Conservation (phyloP, 2,329 filamentous ascomycete species). For the Colletotrichum aenigma region DNA sequence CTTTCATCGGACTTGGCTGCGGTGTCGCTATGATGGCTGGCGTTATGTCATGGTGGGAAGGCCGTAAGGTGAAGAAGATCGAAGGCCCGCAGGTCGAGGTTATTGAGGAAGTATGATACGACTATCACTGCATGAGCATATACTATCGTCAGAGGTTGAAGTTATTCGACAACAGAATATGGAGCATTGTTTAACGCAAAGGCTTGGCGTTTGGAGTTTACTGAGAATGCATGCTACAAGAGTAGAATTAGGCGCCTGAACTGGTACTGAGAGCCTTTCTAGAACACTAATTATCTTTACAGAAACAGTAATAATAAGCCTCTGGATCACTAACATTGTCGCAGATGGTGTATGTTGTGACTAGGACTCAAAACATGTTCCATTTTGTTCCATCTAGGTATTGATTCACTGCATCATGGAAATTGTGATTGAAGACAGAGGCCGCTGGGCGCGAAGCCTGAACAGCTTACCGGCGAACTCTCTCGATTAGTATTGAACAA, state of each 20-base stretch:
- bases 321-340: no score
- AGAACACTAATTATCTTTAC: not conserved
- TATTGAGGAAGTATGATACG: slow-evolving; percentile 5
- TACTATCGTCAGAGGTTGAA: not conserved
- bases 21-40: slow-evolving; percentile 27
- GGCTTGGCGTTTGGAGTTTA: not conserved
- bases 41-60: slow-evolving; percentile 30
- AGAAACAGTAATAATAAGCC: accelerated
- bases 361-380: no score
- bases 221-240: not conserved
- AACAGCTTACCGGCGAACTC: no score
- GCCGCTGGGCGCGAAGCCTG: no score
- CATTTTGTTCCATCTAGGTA: no score
- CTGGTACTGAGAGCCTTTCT: accelerated
- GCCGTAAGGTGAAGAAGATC: slow-evolving; percentile 28
- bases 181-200: not conserved
- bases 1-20: slow-evolving; percentile 27
- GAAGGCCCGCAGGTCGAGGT: slow-evolving; percentile 25
- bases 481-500: no score
- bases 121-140: accelerated
- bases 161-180: not conserved
- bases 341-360: no score
- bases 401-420: no score
- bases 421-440: no score
- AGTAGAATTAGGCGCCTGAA: accelerated